Conservation (phyloP, 495 filamentous ascomycete species). For the Xylaria nigripes region DNA sequence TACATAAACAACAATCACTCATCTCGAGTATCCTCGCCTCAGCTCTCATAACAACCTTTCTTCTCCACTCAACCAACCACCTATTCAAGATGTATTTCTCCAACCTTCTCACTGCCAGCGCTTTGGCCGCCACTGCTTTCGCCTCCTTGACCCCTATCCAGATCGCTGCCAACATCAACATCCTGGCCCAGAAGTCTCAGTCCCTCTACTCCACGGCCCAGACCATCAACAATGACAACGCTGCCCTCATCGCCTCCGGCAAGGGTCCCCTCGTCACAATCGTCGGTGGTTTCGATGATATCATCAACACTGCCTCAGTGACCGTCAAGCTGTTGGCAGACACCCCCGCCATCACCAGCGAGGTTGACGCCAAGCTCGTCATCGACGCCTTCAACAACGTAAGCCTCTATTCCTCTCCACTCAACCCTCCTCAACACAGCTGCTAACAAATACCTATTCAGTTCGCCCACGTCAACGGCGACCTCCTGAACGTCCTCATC, state of each 20-base stretch:
- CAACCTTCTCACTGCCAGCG: conserved; percentile 6
- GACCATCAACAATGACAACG: conserved; percentile 18
- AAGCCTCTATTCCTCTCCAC: not conserved
- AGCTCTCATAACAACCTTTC: too few species aligned
- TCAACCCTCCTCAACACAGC: not conserved
- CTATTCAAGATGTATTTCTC: conserved; percentile 20
- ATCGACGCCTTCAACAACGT: conserved; percentile 9
- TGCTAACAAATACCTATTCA: not conserved
- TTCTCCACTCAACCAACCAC: not conserved
- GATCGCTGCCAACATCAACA: conserved; percentile 12
- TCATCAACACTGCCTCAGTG: conserved; percentile 14
- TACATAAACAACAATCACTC: not conserved
- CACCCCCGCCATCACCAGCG: not conserved
- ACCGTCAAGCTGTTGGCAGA: not conserved
- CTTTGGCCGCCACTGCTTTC: conserved; percentile 9
- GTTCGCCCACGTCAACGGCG: conserved; percentile 22
- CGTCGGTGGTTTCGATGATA: conserved; percentile 15
- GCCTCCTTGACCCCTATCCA: conserved; percentile 5
- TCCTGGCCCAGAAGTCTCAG: conserved; percentile 11
- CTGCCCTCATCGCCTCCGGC: conserved; percentile 16
- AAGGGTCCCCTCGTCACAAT: conserved; percentile 18
- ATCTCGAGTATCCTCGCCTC: not conserved
- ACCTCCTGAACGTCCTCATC: conserved; percentile 25
- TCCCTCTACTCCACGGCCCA: conserved; percentile 8
- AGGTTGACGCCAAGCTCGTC: conserved; percentile 11